Conservation (phyloP, 306 rosid species). For the Medicago ruthenica region DNA sequence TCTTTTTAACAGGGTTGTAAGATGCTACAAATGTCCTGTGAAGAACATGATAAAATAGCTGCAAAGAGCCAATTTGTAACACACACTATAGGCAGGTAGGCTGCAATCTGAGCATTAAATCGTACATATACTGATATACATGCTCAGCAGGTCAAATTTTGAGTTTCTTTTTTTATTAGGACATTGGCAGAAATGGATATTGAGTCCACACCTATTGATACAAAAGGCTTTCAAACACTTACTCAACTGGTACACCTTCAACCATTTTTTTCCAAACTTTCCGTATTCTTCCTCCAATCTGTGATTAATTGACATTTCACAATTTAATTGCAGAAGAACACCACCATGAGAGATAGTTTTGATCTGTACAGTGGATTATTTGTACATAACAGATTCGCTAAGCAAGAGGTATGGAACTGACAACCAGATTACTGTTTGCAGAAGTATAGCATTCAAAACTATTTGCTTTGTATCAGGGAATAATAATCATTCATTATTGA, state of each 20-base stretch:
- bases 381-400: conserved; percentile 58
- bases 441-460: not conserved
- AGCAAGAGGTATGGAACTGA: conserved; percentile 63
- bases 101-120: not conserved
- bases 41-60: conserved; percentile 69
- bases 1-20: conserved; percentile 56
- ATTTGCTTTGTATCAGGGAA: not conserved
- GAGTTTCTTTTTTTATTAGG: conserved; percentile 41
- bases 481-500: conserved; percentile 11
- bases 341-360: conserved; percentile 48
- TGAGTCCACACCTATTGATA: conserved; percentile 58
- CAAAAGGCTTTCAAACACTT: conserved; percentile 59
- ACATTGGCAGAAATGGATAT: conserved; percentile 57
- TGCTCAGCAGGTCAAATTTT: conserved; percentile 10
- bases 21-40: conserved; percentile 69
- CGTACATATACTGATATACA: not conserved
- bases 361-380: conserved; percentile 67
- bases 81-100: conserved; percentile 71
- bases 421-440: conserved; percentile 3
- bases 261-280: not conserved
- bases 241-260: conserved; percentile 54
- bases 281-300: not conserved
- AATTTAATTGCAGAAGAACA: conserved; percentile 60
- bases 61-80: conserved; percentile 71
- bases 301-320: conserved; percentile 13